These are phyloP conservation scores for Diaporthe sp. DNA, from an alignment of 2,329 filamentous ascomycete genomes.

Conservation along the genomic window DNA sequence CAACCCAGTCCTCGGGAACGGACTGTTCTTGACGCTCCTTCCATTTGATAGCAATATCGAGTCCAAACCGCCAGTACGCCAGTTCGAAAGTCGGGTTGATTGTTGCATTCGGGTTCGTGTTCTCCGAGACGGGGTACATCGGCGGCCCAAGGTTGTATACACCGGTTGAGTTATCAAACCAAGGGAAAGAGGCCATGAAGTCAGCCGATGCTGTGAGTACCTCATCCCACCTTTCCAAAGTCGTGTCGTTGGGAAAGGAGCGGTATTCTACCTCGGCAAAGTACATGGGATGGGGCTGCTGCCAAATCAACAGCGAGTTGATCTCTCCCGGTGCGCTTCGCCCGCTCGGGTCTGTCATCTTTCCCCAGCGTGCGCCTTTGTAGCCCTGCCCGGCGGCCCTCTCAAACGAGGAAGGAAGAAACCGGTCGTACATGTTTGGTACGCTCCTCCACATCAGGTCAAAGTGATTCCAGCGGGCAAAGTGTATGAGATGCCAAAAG, in stretches of 20 bases:
- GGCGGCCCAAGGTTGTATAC: slow-evolving; percentile 65
- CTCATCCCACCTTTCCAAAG: slow-evolving; percentile 65
- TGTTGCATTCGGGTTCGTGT: slow-evolving; percentile 69
- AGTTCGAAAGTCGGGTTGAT: slow-evolving; percentile 72
- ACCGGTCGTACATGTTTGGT: slow-evolving; percentile 61
- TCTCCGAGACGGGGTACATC: slow-evolving; percentile 65
- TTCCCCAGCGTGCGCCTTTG: slow-evolving; percentile 60
- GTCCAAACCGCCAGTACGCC: slow-evolving; percentile 73
- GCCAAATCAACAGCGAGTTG: slow-evolving; percentile 73
- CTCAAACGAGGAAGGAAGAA: slow-evolving; percentile 54
- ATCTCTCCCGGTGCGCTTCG: slow-evolving; percentile 71
- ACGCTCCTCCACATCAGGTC: slow-evolving; percentile 60
- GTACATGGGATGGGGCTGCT: slow-evolving; percentile 72
- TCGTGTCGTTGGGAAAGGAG: slow-evolving; percentile 56
- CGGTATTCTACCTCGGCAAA: slow-evolving; percentile 70
- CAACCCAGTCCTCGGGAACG: slow-evolving; percentile 60
- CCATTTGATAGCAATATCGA: slow-evolving; percentile 67
- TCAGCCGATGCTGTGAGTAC: slow-evolving; percentile 66
- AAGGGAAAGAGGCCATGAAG: slow-evolving; percentile 72
- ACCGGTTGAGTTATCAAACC: slow-evolving; percentile 63
- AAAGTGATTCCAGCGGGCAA: slow-evolving; percentile 64
- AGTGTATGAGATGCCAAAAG: slow-evolving; percentile 66
- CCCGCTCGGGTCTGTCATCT: slow-evolving; percentile 71
- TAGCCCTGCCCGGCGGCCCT: slow-evolving; percentile 58
- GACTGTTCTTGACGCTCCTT: slow-evolving; percentile 60